Evolutionary conservation across 495 filamentous ascomycete species (phyloP), one percentile per base, ranked within the genome.

Genomic region (Hyphodiscus hymeniophilus): DNA sequence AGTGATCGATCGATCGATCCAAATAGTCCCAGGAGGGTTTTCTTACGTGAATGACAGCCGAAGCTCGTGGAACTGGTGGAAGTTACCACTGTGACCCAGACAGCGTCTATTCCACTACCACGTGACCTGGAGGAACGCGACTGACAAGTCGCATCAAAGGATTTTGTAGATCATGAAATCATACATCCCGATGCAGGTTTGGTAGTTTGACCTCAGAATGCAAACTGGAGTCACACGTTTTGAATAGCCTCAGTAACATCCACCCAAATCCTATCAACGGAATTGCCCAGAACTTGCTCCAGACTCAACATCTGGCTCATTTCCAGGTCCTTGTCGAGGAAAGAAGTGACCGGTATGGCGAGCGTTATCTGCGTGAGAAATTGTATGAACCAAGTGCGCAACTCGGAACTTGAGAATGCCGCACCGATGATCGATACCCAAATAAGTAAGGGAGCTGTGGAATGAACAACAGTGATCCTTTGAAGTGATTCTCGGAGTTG

Each of bases 381-480:
- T 7, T 11, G 11, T 15, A 42, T 26, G 21, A 50, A 50, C 38
- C 38, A 17, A 15, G 3, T 7, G 30, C 39, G 5, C 26, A 26
- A 6, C 3, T 38, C 39, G 1, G 16, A 18, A 8, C 43, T 38
- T 26, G 47, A 50, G 17, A 43, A 18, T 5, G 20, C 30, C 5
- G 16, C 47, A 5, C 47, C 47, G 12, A 43, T 15, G 11, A 50
- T 17, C 5, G 20, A 43, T 6, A 50, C 15, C 47, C 47, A 50
- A 4, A 44, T 1, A 28, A 43, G 16, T 3, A 50, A 8, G 13
- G 38, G 47, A 5, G 33, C 6, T 16, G 10, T 2, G 10, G 39
- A 21, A 15, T 44, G 11, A 15, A 17, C 26, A 12, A 38, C 10
- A 7, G 17, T 7, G 11, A 53, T 35, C 1, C 16, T 24, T 34